Base-by-base conservation (phyloP, 805 yeast species). In the Grigorovia jiainica region DNA sequence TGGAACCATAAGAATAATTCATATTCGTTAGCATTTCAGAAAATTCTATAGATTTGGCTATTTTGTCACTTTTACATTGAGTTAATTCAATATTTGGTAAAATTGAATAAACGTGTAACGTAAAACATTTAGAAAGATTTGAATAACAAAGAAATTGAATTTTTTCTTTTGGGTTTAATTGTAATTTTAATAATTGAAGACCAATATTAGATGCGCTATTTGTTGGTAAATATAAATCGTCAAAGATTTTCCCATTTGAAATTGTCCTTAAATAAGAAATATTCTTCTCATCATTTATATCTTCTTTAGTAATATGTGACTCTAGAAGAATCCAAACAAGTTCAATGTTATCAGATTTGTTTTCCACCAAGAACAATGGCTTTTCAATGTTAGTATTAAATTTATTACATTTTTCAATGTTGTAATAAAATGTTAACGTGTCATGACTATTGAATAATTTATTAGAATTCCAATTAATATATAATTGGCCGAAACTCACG, bases 391-490 rank as follows among this genome's bases (percentile, higher is more conserved):
- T 47, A 32, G 39, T 47, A 36, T 40, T 43, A 40, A 45, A 46
- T 36, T 40, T 36, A 34, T 54, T 52, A 38, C 42, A 39, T 23
- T 35, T 40, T 11, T 43, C 42, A 9, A 44, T 40, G 24, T 55
- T 56, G 45, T 63, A 67, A 13, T 54, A 57, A 44, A 62, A 65
- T 36, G 59, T 57, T n/a, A 55, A 41, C 3, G 42, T 36, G 1
- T 49, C 47, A 19, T 55, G 53, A 31, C 39, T 35, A 3, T 40
- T 21, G 30, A 64, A 66, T 5, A 52, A 36, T 31, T 48, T 47
- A 1, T 38, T 23, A 0, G 77, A 71, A 43, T 76, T 67, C 90
- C 94, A 82, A 54, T 79, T 83, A 32, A 85, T 44, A 54, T 85
- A 86, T 2, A 83, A 45, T 4, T 68, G 67, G 10, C 64, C 61